Evolutionary conservation across 805 yeast genomes (phyloP).

Genomic region (Candida insectorum): DNA sequence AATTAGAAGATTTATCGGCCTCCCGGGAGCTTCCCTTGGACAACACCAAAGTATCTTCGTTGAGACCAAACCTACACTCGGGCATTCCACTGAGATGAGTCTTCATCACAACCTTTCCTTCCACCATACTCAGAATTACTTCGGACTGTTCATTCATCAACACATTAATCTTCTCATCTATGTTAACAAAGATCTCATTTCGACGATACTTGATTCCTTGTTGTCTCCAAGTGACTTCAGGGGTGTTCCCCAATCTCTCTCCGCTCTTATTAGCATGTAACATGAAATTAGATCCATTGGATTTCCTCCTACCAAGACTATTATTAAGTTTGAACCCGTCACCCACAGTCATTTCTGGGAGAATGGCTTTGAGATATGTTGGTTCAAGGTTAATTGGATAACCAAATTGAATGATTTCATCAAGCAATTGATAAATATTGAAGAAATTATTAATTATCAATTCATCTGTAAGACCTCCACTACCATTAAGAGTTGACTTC

Average conservation of each 20-base stretch:
- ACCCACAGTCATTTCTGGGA: conserved; percentile 7
- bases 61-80: conserved; percentile 73
- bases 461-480: conserved; percentile 29
- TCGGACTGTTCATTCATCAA: conserved; percentile 64
- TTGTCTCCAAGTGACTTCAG: conserved; percentile 12
- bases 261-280: conserved; percentile 8
- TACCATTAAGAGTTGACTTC: conserved; percentile 17
- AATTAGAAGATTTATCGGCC: conserved; percentile 27
- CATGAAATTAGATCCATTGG: conserved; percentile 7
- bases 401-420: conserved; percentile 75
- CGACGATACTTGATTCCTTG: conserved; percentile 53
- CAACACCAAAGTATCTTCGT: conserved; percentile 42
- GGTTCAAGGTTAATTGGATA: conserved; percentile 66
- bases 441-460: conserved; percentile 63
- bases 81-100: conserved; percentile 81
- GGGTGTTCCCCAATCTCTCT: conserved; percentile 6
- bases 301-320: conserved; percentile 8
- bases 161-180: conserved; percentile 70
- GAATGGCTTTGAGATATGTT: conserved; percentile 19
- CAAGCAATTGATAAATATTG: conserved; percentile 70
- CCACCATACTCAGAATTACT: conserved; percentile 65
- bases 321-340: conserved; percentile 9
- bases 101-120: conserved; percentile 70
- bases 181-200: conserved; percentile 75
- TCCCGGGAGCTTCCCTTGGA: conserved; percentile 27